A percentile compares a stretch with the other conserved stretches of the same genome.
These are phyloP conservation scores for Parascedosporium putredinis DNA, from an alignment of 2,329 filamentous ascomycete species.

Conservation along the genomic window DNA sequence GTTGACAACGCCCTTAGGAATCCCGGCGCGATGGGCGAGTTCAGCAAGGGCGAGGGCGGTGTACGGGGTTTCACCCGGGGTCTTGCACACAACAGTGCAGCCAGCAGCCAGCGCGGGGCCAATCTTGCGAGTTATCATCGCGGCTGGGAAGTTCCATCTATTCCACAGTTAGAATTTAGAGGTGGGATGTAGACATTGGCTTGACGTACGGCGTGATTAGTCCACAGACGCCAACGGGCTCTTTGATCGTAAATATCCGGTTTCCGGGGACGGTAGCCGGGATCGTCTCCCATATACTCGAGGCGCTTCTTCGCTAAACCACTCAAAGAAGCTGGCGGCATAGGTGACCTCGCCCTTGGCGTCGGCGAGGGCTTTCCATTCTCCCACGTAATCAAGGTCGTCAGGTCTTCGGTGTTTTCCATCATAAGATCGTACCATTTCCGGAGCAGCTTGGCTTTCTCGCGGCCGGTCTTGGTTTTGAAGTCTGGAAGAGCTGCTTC, in stretches of 20 bases:
- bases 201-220: conserved; percentile 20
- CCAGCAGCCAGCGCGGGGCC: conserved; percentile 54
- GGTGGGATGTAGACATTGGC: neutral
- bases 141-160: conserved; percentile 46
- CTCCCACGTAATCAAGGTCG: conserved; percentile 78
- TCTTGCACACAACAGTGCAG: conserved; percentile 74
- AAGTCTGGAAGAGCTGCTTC: conserved; percentile 63
- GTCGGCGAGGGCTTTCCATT: conserved; percentile 67
- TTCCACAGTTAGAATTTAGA: neutral
- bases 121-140: conserved; percentile 38
- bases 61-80: conserved; percentile 80
- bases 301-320: conserved; percentile 56
- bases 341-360: conserved; percentile 47
- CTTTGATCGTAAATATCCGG: conserved; percentile 27
- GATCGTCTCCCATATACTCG: conserved; percentile 36
- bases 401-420: conserved; percentile 70
- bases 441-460: conserved; percentile 63
- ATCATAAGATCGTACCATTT: conserved; percentile 75
- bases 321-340: conserved; percentile 50
- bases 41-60: conserved; percentile 78
- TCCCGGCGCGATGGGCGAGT: conserved; percentile 70
- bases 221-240: conserved; percentile 24
- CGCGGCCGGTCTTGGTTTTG: conserved; percentile 59
- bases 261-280: conserved; percentile 49
- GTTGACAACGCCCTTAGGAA: conserved; percentile 81